Evolutionary conservation across 148 eudicot species (phyloP).

Genomic region (Euryodendron excelsum): DNA sequence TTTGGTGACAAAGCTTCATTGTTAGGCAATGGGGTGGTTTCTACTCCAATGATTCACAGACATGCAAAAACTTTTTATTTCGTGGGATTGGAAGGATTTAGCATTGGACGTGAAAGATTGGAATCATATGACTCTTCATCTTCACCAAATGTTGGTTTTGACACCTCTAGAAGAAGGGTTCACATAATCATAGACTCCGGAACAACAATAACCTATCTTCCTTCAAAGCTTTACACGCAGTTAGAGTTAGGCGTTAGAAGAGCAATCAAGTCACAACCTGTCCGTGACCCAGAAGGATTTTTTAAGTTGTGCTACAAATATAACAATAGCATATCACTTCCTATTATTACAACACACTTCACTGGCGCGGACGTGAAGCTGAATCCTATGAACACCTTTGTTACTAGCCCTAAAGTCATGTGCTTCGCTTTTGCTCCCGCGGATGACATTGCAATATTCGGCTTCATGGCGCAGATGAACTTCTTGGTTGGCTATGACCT

Average conservation of each 20-base stretch:
- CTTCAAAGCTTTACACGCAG: slow-evolving; percentile 14
- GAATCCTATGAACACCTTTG: slow-evolving; percentile 17
- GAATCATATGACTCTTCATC: not conserved
- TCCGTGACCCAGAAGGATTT: slow-evolving; percentile 20
- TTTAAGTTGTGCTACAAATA: slow-evolving; percentile 29
- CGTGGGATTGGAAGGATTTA: slow-evolving; percentile 36
- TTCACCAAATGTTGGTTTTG: not conserved
- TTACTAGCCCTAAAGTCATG: not conserved
- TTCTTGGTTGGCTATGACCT: slow-evolving; percentile 37
- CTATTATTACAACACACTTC: slow-evolving; percentile 24
- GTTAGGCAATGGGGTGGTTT: slow-evolving; percentile 32
- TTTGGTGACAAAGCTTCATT: slow-evolving; percentile 34
- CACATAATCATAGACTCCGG: slow-evolving; percentile 61
- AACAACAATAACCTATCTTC: slow-evolving; percentile 43
- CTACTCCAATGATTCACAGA: slow-evolving; percentile 31
- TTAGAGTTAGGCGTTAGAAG: slow-evolving; percentile 23
- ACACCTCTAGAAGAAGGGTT: slow-evolving; percentile 17
- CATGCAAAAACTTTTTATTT: slow-evolving; percentile 26
- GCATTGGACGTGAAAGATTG: slow-evolving; percentile 19
- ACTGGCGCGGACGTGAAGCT: slow-evolving; percentile 23
- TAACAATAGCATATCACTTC: not conserved
- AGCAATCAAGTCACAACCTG: slow-evolving; percentile 11
- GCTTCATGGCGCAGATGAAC: slow-evolving; percentile 32
- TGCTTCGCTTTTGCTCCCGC: slow-evolving; percentile 18
- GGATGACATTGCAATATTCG: slow-evolving; percentile 17